Evolutionary conservation across 495 filamentous ascomycete species (phyloP), one percentile per base, ranked within the genome.

Genomic region (Hamigera avellanea): DNA sequence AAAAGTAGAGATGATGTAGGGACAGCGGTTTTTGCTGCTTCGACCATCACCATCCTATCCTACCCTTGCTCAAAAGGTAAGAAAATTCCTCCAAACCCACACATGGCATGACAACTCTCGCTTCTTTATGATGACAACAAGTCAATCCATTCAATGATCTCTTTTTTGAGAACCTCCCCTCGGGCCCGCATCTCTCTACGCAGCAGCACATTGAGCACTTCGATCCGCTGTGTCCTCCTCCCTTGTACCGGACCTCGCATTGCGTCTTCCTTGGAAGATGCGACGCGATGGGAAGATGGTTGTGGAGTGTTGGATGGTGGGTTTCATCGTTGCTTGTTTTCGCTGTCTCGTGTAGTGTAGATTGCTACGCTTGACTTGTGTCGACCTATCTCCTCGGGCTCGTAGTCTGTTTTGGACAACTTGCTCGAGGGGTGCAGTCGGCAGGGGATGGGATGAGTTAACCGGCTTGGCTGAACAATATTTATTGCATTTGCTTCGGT

Each of bases 131-230:
- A 96, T 95, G 87, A 93, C 76, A 82, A 74, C 63, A 68, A 88
- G 88, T 86, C 79, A 83, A 96, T 96, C 89, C 89, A 96, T 96
- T 96, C 89, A 81, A 93, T 75, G 84, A 95, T 70, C 72, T 74
- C 64, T 45, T 65, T n/a, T 57, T 46, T 64, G 82, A 80, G 72
- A 84, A 64, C 59, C 61, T 50, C 59, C 61, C 51, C 48, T 60
- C 54, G 56, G 42, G 50, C 53, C 41, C 35, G 46, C 46, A 50
- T 44, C 36, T 39, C 19, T 26, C 41, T 33, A 41, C 43, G 48
- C 40, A 37, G 32, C 39, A 42, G 37, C 34, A 37, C 44, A 45
- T 29, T 26, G 46, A 41, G 35, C 67, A 73, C 77, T 75, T 71
- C 78, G 85, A 23, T 23, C 72, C 75, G 79, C 52, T 69, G 35